Evolutionary conservation across 345 rosid genomes (phyloP).

Genomic region (Boechera retrofracta): DNA sequence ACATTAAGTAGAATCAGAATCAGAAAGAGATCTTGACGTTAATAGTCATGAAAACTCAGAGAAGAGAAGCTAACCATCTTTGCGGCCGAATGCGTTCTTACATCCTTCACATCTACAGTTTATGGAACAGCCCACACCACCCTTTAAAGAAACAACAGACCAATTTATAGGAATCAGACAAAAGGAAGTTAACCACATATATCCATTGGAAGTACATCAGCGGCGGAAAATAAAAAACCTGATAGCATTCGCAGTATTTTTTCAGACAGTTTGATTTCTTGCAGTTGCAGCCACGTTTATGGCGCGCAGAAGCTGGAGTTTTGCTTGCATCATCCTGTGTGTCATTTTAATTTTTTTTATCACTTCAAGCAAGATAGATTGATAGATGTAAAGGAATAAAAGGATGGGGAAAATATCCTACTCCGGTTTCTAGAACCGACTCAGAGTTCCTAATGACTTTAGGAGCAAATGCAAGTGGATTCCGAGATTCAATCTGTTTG

Average conservation of each 20-base stretch:
- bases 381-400: neutral
- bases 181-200: constrained; percentile 18
- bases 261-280: constrained; percentile 92
- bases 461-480: constrained; percentile 99
- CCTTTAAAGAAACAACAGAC: constrained; percentile 51
- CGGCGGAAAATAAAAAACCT: constrained; percentile 56
- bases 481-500: constrained; percentile 93
- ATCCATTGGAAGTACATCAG: constrained; percentile 14
- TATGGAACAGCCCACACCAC: constrained; percentile 97
- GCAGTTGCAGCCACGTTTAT: constrained; percentile 98
- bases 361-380: neutral
- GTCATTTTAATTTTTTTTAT: neutral
- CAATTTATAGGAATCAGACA: constrained; percentile 20
- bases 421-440: constrained; percentile 65
- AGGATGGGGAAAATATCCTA: constrained; percentile 37
- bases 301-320: constrained; percentile 96
- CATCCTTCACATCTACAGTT: constrained; percentile 98
- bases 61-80: constrained; percentile 70
- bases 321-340: constrained; percentile 76
- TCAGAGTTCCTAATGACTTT: constrained; percentile 80
- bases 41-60: neutral
- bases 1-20: constrained; percentile 5
- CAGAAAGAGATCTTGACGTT: constrained; percentile 3
- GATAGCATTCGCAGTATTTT: constrained; percentile 99
- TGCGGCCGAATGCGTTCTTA: constrained; percentile 89